These are phyloP conservation scores for Dictyostelium citrinum DNA, from an alignment of 78 protist genomes.

Conservation along the genomic window DNA sequence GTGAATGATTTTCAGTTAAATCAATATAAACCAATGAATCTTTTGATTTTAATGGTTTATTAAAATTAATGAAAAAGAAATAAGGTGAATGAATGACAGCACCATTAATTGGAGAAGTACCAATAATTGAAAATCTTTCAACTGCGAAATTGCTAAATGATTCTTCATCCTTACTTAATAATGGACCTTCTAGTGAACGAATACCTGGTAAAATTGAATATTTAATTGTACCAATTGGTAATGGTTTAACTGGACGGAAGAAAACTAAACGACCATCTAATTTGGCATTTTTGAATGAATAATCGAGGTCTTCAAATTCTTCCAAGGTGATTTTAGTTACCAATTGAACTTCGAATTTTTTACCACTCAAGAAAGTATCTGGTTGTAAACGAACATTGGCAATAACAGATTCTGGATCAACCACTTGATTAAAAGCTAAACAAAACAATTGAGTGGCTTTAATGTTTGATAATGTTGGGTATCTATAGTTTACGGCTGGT, in stretches of 20 bases:
- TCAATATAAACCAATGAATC: neutral
- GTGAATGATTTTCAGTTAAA: neutral
- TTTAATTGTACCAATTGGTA: conserved; percentile 11
- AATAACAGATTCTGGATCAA: conserved; percentile 10
- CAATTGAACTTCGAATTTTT: neutral
- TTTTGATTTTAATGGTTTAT: neutral
- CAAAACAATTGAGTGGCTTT: conserved; percentile 7
- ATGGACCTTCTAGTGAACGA: neutral
- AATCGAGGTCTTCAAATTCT: neutral
- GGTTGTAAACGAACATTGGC: neutral
- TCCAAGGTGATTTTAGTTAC: neutral
- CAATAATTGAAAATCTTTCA: neutral
- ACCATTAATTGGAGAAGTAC: neutral
- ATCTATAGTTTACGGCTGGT: neutral
- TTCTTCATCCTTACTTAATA: neutral
- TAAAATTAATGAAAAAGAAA: neutral
- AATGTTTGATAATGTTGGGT: neutral
- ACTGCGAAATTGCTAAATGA: neutral
- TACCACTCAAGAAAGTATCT: neutral
- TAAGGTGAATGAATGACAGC: neutral
- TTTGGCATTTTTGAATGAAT: neutral
- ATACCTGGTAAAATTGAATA: neutral
- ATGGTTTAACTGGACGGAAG: conserved; percentile 12
- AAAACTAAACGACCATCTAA: neutral
- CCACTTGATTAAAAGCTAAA: neutral